These are phyloP conservation scores for Wickerhamiella nectarea DNA, from an alignment of 805 yeast species.

Conservation along the genomic window DNA sequence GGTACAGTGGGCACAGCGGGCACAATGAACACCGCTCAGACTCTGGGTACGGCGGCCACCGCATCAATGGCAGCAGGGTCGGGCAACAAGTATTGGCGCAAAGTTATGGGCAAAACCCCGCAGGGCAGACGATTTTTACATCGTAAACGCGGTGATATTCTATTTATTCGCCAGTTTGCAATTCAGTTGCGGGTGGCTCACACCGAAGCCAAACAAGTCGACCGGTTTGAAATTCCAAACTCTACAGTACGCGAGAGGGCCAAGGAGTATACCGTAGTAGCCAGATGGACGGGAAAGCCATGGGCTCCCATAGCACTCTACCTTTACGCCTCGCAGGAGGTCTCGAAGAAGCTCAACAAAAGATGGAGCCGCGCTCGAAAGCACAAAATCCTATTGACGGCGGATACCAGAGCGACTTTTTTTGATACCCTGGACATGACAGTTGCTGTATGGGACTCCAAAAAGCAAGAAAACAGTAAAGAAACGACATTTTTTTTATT, in stretches of 20 bases:
- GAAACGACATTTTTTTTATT: constrained; percentile 5
- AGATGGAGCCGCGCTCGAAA: constrained; percentile 17
- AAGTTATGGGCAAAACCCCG: background rate
- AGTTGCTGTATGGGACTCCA: constrained; percentile 34
- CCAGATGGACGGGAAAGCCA: constrained; percentile 43
- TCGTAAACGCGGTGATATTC: constrained; percentile 39
- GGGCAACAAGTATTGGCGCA: constrained; percentile 7
- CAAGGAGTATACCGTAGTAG: constrained; percentile 66
- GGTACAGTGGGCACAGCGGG: too few relatives aligned
- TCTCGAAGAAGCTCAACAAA: constrained; percentile 15
- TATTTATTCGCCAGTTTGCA: constrained; percentile 55
- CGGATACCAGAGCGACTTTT: constrained; percentile 33
- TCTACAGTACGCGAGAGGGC: constrained; percentile 56
- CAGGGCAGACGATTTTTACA: constrained; percentile 1
- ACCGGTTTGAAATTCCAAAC: constrained; percentile 39
- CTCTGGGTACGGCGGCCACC: background rate
- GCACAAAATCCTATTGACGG: constrained; percentile 19
- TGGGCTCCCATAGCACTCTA: constrained; percentile 47
- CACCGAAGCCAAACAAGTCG: constrained; percentile 24
- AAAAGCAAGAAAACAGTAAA: background rate
- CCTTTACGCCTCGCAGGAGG: constrained; percentile 33
- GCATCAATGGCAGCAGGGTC: too few relatives aligned
- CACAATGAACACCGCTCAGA: background rate
- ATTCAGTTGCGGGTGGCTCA: constrained; percentile 36
- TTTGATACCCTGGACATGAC: constrained; percentile 62